These are phyloP conservation scores for Trichoderma erinaceum DNA, from an alignment of 495 filamentous ascomycete genomes.

Conservation along the genomic window DNA sequence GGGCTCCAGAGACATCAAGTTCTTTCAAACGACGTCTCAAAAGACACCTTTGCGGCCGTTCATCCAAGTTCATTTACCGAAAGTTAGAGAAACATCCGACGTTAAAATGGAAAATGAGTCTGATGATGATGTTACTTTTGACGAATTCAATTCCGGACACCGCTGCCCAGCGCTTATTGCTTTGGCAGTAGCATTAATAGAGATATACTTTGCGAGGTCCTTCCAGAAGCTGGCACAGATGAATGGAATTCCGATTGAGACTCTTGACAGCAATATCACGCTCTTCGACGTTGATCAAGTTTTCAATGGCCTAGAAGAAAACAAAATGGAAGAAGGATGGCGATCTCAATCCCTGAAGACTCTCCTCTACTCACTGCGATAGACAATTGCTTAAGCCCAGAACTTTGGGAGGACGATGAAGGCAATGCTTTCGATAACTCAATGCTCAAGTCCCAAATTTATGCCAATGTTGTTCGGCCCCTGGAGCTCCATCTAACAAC, in stretches of 20 bases:
- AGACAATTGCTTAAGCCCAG: background rate
- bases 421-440: background rate
- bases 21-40: background rate
- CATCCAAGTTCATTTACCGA: background rate
- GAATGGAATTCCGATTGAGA: too few species aligned
- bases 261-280: too few species aligned
- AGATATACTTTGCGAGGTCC: background rate
- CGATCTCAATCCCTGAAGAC: background rate
- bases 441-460: background rate
- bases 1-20: background rate
- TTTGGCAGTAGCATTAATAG: background rate
- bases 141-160: background rate
- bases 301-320: background rate
- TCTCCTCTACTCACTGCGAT: background rate
- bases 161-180: background rate
- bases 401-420: background rate
- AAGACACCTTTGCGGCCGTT: background rate
- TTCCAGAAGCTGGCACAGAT: background rate
- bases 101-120: background rate
- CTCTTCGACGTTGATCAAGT: too few species aligned
- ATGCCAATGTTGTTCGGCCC: background rate
- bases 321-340: background rate
- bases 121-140: background rate
- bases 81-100: background rate
- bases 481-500: background rate